Conservation (phyloP, 2,329 filamentous ascomycete species). For the Leptoxyphium fumago region DNA sequence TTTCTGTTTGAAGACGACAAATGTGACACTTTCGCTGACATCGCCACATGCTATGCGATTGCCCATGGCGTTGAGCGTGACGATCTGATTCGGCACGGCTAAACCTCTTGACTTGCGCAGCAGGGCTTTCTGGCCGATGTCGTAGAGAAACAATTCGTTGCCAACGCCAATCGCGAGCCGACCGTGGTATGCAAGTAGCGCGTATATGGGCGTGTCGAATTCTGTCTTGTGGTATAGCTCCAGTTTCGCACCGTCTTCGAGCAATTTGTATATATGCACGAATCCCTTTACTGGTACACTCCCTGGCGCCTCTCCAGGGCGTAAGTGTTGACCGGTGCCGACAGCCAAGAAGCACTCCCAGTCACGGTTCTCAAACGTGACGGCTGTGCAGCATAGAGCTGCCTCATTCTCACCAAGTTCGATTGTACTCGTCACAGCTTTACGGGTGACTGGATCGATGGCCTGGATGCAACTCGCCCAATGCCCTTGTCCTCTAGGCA, state of each 20-base stretch:
- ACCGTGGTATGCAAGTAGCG: constrained; percentile 87
- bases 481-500: constrained; percentile 65
- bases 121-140: constrained; percentile 82
- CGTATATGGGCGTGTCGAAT: constrained; percentile 74
- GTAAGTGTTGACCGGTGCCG: constrained; percentile 81
- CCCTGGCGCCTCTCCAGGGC: constrained; percentile 4
- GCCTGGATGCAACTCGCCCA: constrained; percentile 96
- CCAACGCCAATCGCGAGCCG: constrained; percentile 76
- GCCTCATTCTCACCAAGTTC: constrained; percentile 84
- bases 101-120: constrained; percentile 57
- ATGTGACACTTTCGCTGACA: constrained; percentile 80
- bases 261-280: constrained; percentile 83
- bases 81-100: constrained; percentile 48
- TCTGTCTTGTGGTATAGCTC: constrained; percentile 96
- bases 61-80: constrained; percentile 77
- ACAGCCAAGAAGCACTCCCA: constrained; percentile 86
- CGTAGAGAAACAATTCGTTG: constrained; percentile 70
- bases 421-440: constrained; percentile 52
- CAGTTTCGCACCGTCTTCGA: constrained; percentile 71
- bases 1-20: constrained; percentile 82
- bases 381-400: constrained; percentile 70
- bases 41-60: constrained; percentile 86
- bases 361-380: constrained; percentile 77
- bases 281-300: constrained; percentile 40
- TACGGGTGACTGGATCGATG: constrained; percentile 54